phyloP scores from a whole-genome alignment of 2,329 filamentous ascomycete species.

The Phaeosphaeriaceae sp. region DNA sequence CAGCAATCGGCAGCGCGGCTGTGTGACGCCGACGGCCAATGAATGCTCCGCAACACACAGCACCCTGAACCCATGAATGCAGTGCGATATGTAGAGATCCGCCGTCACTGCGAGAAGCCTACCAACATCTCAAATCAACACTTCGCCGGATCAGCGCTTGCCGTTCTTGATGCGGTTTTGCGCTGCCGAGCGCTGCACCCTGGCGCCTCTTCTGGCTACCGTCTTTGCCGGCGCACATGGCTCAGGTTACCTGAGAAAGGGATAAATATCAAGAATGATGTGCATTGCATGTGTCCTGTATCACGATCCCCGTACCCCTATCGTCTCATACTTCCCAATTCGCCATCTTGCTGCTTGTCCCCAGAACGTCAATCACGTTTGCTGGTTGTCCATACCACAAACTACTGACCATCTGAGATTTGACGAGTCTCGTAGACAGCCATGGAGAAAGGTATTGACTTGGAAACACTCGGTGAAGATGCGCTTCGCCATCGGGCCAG shows the following conservation, averaged over 20 bases:
- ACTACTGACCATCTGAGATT: not conserved
- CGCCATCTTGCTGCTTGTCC: slow-evolving; percentile 16
- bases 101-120: slow-evolving; percentile 41
- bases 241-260: slow-evolving; percentile 33
- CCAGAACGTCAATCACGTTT: slow-evolving; percentile 6
- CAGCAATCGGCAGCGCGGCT: slow-evolving; percentile 26
- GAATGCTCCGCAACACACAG: slow-evolving; percentile 22
- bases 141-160: slow-evolving; percentile 25
- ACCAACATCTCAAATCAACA: slow-evolving; percentile 27
- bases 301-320: slow-evolving; percentile 27
- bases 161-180: slow-evolving; percentile 19
- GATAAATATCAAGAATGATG: slow-evolving; percentile 44
- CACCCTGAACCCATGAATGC: slow-evolving; percentile 33
- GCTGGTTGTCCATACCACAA: not conserved
- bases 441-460: slow-evolving; percentile 43
- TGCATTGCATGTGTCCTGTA: slow-evolving; percentile 45
- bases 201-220: slow-evolving; percentile 23
- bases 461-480: slow-evolving; percentile 37
- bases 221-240: slow-evolving; percentile 41
- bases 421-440: not conserved
- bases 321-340: slow-evolving; percentile 26
- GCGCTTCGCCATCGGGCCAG: slow-evolving; percentile 26
- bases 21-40: slow-evolving; percentile 38
- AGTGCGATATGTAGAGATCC: slow-evolving; percentile 41
- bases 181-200: slow-evolving; percentile 29